Percentiles rank a stretch among this genome's conserved stretches.
These are phyloP conservation scores for Ogataea minuta DNA, from an alignment of 805 yeast genomes.

Conservation along the genomic window DNA sequence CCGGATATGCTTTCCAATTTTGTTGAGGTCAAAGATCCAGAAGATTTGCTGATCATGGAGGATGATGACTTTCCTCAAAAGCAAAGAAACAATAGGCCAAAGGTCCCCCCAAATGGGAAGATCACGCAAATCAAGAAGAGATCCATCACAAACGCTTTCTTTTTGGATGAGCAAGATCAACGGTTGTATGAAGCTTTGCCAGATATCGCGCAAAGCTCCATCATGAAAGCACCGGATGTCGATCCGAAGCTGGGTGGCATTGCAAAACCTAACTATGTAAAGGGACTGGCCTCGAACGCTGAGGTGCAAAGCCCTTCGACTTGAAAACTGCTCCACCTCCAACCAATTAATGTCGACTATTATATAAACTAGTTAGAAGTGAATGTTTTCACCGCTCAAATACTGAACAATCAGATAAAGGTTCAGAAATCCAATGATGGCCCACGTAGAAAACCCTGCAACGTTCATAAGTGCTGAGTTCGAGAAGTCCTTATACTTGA, in stretches of 20 bases:
- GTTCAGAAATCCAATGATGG: constrained; percentile 68
- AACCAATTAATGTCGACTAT: background rate
- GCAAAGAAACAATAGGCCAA: constrained; percentile 69
- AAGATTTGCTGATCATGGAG: constrained; percentile 61
- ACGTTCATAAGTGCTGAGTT: constrained; percentile 59
- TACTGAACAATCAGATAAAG: constrained; percentile 45
- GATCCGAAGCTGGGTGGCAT: too few relatives aligned
- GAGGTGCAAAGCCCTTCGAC: too few relatives aligned
- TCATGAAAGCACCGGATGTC: too few relatives aligned
- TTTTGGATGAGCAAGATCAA: constrained; percentile 42
- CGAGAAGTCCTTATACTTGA: constrained; percentile 48
- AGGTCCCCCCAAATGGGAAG: constrained; percentile 89
- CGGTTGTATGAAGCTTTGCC: too few relatives aligned
- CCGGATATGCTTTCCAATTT: constrained; percentile 19
- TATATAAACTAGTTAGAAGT: constrained; percentile 22
- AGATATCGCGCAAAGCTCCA: too few relatives aligned
- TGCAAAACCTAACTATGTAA: too few relatives aligned
- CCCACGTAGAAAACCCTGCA: constrained; percentile 61
- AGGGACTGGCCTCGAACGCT: too few relatives aligned
- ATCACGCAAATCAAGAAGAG: constrained; percentile 70
- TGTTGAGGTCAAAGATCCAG: constrained; percentile 28
- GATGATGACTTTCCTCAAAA: constrained; percentile 85
- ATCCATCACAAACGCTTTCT: constrained; percentile 50
- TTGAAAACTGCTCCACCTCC: too few relatives aligned
- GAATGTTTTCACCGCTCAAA: constrained; percentile 35